phyloP scores from a whole-genome alignment of 139 green algal species.

The Spirogloea muscicola region DNA sequence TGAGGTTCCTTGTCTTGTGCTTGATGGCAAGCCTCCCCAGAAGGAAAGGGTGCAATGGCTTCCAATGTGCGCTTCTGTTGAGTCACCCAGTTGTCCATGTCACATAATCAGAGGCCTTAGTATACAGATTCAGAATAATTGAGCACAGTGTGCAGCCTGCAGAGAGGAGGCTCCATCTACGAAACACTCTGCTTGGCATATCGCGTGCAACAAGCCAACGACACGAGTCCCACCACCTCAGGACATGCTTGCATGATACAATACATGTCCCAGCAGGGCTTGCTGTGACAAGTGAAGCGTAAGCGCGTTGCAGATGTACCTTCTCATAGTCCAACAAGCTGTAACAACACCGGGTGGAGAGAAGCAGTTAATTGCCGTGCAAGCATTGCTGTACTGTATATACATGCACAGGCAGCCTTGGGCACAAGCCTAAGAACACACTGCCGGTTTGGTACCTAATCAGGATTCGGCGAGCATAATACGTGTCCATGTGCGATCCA shows the following conservation, averaged over 20 bases:
- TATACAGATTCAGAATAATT: too few species aligned
- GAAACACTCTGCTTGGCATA: too few species aligned
- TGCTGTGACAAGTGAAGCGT: background rate
- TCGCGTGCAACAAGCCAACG: background rate
- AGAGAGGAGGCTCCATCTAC: too few species aligned
- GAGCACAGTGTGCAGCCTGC: too few species aligned
- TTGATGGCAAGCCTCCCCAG: too few species aligned
- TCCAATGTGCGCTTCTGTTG: too few species aligned
- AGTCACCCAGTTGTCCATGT: too few species aligned
- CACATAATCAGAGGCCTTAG: too few species aligned
- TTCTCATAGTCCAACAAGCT: slow-evolving; percentile 9
- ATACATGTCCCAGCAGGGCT: background rate
- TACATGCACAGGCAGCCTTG: background rate
- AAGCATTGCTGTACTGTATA: background rate
- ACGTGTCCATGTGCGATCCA: slow-evolving; percentile 39
- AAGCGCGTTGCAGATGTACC: background rate
- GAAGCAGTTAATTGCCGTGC: background rate
- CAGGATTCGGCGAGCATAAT: slow-evolving; percentile 15
- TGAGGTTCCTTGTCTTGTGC: too few species aligned
- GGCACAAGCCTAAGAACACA: background rate
- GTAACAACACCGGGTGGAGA: background rate
- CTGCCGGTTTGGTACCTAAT: background rate
- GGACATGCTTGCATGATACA: background rate
- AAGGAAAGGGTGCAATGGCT: too few species aligned
- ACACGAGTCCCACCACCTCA: background rate